phyloP scores from a whole-genome alignment of 2,329 filamentous ascomycete genomes.

The Chrysoporthe deuterocubensis region DNA sequence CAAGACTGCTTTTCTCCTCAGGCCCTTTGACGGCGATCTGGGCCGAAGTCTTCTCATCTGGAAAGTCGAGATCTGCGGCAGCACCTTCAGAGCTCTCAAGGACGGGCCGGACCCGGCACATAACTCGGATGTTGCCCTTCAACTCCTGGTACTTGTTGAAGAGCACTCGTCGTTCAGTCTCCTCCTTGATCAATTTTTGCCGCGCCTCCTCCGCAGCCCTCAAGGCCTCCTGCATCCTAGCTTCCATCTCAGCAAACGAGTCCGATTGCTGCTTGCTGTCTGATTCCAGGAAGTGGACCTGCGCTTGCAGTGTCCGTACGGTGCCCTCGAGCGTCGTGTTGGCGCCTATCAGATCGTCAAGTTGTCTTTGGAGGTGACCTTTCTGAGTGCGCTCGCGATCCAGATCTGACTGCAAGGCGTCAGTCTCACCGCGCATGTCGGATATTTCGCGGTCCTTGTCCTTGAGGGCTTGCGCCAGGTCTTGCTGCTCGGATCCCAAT shows the following conservation, averaged over 20 bases:
- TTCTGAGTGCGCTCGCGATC: slow-evolving; percentile 69
- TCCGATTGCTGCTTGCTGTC: slow-evolving; percentile 88
- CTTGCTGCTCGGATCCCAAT: slow-evolving; percentile 56
- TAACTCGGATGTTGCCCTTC: slow-evolving; percentile 97
- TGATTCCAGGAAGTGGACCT: slow-evolving; percentile 88
- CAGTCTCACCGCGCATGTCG: slow-evolving; percentile 49
- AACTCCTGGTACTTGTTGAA: slow-evolving; percentile 98
- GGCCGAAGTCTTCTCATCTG: slow-evolving; percentile 81
- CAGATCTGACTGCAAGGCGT: slow-evolving; percentile 53
- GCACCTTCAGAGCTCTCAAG: slow-evolving; percentile 63
- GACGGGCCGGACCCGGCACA: slow-evolving; percentile 89
- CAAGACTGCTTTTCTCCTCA: slow-evolving; percentile 82
- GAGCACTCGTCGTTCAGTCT: slow-evolving; percentile 85
- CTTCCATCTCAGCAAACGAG: slow-evolving; percentile 80
- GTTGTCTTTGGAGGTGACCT: slow-evolving; percentile 52
- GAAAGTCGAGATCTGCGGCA: slow-evolving; percentile 76
- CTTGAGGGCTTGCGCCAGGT: slow-evolving; percentile 51
- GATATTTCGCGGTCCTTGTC: slow-evolving; percentile 60
- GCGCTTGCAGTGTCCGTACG: slow-evolving; percentile 75
- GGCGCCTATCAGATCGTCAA: slow-evolving; percentile 63
- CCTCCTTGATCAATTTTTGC: slow-evolving; percentile 86
- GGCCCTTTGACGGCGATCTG: slow-evolving; percentile 85
- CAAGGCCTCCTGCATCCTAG: slow-evolving; percentile 77
- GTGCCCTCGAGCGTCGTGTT: slow-evolving; percentile 73
- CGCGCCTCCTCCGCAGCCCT: slow-evolving; percentile 70